Conservation (phyloP, 306 rosid genomes). For the Prunus padus region DNA sequence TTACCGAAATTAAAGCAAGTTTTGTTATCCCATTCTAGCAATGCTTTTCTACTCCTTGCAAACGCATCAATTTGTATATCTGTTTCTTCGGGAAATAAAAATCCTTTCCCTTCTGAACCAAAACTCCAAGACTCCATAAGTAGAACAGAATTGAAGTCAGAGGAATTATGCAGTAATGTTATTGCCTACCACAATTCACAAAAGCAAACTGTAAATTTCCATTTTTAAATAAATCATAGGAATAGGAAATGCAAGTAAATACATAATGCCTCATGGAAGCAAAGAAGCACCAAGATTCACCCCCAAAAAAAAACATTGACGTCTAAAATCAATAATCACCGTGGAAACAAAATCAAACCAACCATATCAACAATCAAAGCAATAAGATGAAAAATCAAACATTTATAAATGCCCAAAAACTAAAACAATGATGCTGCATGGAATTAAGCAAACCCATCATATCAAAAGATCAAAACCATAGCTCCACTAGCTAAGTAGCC, state of each 20-base stretch:
- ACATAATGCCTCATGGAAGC: not conserved
- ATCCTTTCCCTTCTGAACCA: conserved; percentile 53
- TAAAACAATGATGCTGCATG: not conserved
- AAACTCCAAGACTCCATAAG: conserved; percentile 76
- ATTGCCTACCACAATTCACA: conserved; percentile 35
- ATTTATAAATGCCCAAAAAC: conserved; percentile 17
- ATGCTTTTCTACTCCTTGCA: conserved; percentile 42
- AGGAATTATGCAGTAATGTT: conserved; percentile 19
- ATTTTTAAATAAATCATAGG: not conserved
- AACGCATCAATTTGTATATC: conserved; percentile 60
- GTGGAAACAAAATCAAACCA: conserved; percentile 18
- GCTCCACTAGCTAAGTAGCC: not conserved
- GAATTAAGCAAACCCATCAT: conserved; percentile 25
- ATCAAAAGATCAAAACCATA: not conserved
- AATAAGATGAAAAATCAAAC: conserved; percentile 18
- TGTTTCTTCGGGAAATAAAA: conserved; percentile 56
- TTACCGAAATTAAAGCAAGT: conserved; percentile 39
- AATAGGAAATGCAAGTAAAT: conserved; percentile 6
- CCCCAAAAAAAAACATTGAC: not conserved
- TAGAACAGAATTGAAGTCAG: conserved; percentile 25
- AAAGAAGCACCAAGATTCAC: not conserved
- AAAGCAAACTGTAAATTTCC: conserved; percentile 10
- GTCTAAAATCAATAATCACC: conserved; percentile 17
- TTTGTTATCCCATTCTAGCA: conserved; percentile 57
- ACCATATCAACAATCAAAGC: conserved; percentile 17